phyloP scores from a whole-genome alignment of 2,329 filamentous ascomycete species.

The Talaromyces marneffei region DNA sequence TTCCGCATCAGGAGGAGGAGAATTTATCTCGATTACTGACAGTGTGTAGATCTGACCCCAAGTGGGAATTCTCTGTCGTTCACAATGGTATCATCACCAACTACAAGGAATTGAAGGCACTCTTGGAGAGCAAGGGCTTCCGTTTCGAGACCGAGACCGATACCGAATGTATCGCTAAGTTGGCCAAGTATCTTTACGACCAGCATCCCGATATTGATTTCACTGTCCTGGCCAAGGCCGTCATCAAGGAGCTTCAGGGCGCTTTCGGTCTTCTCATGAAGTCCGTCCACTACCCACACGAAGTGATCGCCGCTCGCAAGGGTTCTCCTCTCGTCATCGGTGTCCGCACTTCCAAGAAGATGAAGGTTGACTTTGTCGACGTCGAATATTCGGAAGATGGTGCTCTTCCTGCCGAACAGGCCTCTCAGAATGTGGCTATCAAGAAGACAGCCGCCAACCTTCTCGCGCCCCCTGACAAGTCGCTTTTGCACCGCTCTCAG shows the following conservation, averaged over 20 bases:
- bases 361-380: constrained; percentile 99
- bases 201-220: constrained; percentile 91
- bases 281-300: constrained; percentile 96
- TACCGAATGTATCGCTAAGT: constrained; percentile 98
- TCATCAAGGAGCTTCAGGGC: constrained; percentile 97
- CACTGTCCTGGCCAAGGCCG: constrained; percentile 91
- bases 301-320: constrained; percentile 96
- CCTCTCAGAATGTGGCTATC: constrained; percentile 91
- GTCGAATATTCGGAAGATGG: constrained; percentile 92
- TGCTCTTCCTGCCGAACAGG: constrained; percentile 83
- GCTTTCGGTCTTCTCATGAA: constrained; percentile 97
- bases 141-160: constrained; percentile 99
- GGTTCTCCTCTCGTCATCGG: constrained; percentile 96
- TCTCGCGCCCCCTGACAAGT: constrained; percentile 92
- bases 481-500: constrained; percentile 94
- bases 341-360: constrained; percentile 94
- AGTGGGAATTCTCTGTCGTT: constrained; percentile 93
- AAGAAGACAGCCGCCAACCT: constrained; percentile 77
- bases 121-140: constrained; percentile 91
- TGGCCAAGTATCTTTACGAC: constrained; percentile 97
- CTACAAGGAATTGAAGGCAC: constrained; percentile 98
- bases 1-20: not conserved
- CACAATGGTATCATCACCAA: constrained; percentile 99
- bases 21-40: constrained; percentile 13
- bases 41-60: constrained; percentile 72